Evolutionary conservation across 139 green algal genomes (phyloP).

Genomic region (Desmodesmus armatus): DNA sequence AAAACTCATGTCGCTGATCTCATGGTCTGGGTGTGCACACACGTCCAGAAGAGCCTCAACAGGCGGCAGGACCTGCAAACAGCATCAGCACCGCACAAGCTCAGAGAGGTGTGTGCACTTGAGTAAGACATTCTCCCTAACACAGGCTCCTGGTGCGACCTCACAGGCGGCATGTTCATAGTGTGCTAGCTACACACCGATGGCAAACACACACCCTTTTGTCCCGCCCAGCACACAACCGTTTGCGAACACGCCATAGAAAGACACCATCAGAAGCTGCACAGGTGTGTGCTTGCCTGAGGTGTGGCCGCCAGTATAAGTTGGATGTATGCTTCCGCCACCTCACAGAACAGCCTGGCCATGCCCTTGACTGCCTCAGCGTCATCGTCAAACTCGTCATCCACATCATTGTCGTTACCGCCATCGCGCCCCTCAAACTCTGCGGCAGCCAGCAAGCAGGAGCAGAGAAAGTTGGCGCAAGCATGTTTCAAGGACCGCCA

Average conservation of each 20-base stretch:
- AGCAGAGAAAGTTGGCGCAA: neutral
- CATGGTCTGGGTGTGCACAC: conserved; percentile 79
- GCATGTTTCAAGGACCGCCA: no score
- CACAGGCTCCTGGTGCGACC: no score
- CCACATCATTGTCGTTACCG: conserved; percentile 40
- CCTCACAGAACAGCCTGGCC: conserved; percentile 92
- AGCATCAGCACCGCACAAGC: neutral
- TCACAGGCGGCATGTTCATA: no score
- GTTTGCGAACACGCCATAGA: no score
- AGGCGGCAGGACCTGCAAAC: conserved; percentile 56
- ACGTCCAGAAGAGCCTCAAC: conserved; percentile 93
- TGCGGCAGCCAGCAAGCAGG: neutral
- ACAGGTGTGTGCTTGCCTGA: conserved; percentile 56
- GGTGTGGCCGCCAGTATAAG: conserved; percentile 69
- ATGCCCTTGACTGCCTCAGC: conserved; percentile 91
- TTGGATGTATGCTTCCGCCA: conserved; percentile 89
- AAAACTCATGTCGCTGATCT: conserved; percentile 86
- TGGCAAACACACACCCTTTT: no score
- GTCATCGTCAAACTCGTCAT: conserved; percentile 78
- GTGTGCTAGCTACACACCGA: neutral
- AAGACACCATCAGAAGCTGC: no score
- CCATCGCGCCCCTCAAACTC: conserved; percentile 38
- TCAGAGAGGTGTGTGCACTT: no score
- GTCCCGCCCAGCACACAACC: no score
- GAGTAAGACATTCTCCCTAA: no score